A percentile compares a stretch with the other conserved stretches of the same genome.
These are phyloP conservation scores for Sophora flavescens DNA, from an alignment of 306 rosid species.

Conservation along the genomic window DNA sequence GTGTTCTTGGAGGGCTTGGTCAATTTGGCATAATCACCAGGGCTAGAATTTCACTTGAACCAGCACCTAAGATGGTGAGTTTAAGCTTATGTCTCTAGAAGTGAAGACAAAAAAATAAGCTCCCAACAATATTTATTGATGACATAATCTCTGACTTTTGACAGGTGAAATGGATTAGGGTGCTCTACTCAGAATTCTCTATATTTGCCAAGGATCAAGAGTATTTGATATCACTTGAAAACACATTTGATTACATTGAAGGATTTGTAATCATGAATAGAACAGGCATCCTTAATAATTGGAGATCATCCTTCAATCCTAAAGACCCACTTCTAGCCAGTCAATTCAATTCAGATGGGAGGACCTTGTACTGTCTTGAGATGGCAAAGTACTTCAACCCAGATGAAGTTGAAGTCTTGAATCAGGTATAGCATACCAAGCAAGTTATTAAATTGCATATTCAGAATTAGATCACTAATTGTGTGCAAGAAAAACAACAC, in stretches of 20 bases:
- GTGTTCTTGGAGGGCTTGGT: slow-evolving; percentile 96
- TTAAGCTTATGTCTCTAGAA: neutral
- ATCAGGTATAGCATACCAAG: slow-evolving; percentile 60
- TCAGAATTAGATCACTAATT: neutral
- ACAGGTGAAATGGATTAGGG: slow-evolving; percentile 96
- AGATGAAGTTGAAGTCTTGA: slow-evolving; percentile 56
- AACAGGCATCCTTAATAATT: slow-evolving; percentile 78
- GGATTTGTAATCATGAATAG: slow-evolving; percentile 86
- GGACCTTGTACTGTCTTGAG: slow-evolving; percentile 83
- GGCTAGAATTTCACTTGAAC: slow-evolving; percentile 89
- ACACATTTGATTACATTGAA: slow-evolving; percentile 86
- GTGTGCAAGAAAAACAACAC: neutral
- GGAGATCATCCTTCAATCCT: slow-evolving; percentile 91
- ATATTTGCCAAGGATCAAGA: slow-evolving; percentile 84
- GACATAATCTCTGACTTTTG: slow-evolving; percentile 38
- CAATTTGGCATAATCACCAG: slow-evolving; percentile 94
- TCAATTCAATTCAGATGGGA: slow-evolving; percentile 80
- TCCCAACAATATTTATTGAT: slow-evolving; percentile 17
- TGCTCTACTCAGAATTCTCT: slow-evolving; percentile 85
- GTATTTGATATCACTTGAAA: slow-evolving; percentile 68
- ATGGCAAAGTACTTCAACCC: slow-evolving; percentile 86
- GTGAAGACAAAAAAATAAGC: slow-evolving; percentile 13
- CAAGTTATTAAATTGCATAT: slow-evolving; percentile 10
- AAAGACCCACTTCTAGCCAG: slow-evolving; percentile 74
- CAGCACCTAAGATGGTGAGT: slow-evolving; percentile 85